Conservation (phyloP, 2,329 filamentous ascomycete genomes). For the Chrysosporium keratinophilum region DNA sequence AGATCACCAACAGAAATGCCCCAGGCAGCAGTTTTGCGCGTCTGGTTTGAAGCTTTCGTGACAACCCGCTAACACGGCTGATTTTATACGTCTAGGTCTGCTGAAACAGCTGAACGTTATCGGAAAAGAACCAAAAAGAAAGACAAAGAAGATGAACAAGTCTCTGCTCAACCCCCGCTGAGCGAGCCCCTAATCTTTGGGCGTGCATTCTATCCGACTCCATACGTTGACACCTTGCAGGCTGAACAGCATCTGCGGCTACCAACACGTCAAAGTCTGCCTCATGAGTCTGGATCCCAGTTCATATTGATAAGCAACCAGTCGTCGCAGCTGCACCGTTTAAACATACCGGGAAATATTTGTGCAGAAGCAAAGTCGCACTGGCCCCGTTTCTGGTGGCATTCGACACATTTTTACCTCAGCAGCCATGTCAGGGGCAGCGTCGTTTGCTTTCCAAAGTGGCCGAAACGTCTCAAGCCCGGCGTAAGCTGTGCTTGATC, state of each 20-base stretch:
- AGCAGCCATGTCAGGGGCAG: neutral
- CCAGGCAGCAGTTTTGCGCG: neutral
- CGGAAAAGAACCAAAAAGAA: slow-evolving; percentile 3
- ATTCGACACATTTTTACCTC: neutral
- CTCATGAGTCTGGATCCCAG: neutral
- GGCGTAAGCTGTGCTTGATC: neutral
- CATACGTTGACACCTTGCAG: neutral
- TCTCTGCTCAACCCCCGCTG: neutral
- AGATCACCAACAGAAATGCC: neutral
- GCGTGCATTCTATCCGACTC: neutral
- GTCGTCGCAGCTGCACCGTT: neutral
- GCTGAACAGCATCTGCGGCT: no score
- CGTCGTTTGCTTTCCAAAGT: neutral
- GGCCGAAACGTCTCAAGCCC: neutral
- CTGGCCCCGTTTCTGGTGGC: slow-evolving; percentile 2
- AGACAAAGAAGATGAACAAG: neutral
- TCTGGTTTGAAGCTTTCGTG: neutral
- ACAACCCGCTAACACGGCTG: neutral
- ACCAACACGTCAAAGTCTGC: neutral
- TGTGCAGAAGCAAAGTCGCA: slow-evolving; percentile 4
- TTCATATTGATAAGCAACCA: neutral
- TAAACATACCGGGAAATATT: neutral
- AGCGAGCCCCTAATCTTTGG: neutral
- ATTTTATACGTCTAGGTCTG: neutral
- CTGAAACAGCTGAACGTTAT: neutral